These are phyloP conservation scores for Cercophora sp. DNA, from an alignment of 495 filamentous ascomycete genomes.

Conservation along the genomic window DNA sequence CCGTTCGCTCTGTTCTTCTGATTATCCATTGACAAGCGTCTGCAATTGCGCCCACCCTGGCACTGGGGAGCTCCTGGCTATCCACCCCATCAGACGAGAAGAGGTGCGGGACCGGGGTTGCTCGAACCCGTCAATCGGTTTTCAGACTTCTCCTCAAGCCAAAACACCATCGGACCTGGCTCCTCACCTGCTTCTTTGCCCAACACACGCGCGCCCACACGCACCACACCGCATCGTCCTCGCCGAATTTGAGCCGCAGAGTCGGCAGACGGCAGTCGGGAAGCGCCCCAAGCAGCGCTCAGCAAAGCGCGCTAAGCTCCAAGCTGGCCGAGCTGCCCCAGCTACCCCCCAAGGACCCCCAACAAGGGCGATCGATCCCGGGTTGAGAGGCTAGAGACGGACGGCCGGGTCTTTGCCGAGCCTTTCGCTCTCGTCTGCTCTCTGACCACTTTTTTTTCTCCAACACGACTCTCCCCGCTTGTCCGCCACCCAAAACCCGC, in stretches of 20 bases:
- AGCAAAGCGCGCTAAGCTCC: no score
- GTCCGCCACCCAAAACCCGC: background rate
- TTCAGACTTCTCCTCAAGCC: conserved; percentile 16
- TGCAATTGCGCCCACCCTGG: no score
- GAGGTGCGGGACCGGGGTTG: conserved; percentile 19
- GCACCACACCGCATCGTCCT: background rate
- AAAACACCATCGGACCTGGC: conserved; percentile 18
- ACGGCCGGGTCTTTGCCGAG: conserved; percentile 1
- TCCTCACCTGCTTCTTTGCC: conserved; percentile 15
- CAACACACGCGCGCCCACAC: conserved; percentile 1
- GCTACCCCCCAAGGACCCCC: no score
- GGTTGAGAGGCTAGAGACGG: background rate
- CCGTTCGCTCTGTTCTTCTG: conserved; percentile 21
- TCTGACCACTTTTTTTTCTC: background rate
- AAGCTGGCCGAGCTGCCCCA: no score
- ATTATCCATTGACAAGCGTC: conserved; percentile 23
- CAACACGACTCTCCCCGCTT: background rate
- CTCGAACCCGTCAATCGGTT: conserved; percentile 23
- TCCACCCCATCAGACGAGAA: conserved; percentile 22
- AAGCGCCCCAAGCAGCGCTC: no score
- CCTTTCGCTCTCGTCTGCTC: background rate
- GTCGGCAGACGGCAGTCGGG: no score
- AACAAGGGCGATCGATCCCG: no score
- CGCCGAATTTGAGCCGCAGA: no score
- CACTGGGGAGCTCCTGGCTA: no score